phyloP scores from a whole-genome alignment of 768 basidiomycete genomes.

The Hericium rajendrae region DNA sequence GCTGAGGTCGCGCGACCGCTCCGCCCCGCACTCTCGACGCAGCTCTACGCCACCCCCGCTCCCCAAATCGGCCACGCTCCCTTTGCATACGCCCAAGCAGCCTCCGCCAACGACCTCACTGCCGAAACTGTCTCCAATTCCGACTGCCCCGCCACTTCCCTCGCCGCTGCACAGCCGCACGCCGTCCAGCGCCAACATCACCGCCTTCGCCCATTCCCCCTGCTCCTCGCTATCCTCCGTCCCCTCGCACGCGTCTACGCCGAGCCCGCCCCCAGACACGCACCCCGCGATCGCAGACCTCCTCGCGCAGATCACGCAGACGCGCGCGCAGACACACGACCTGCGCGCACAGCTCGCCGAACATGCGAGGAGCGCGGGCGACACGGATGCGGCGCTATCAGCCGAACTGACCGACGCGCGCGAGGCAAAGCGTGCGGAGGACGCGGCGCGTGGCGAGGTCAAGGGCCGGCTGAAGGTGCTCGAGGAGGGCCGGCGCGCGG shows the following conservation, averaged over 20 bases:
- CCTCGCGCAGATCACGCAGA: constrained; percentile 57
- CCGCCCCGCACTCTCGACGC: constrained; percentile 24
- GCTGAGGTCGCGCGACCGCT: constrained; percentile 32
- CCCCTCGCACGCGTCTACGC: not conserved
- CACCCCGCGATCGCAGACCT: constrained; percentile 67
- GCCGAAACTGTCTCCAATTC: constrained; percentile 7
- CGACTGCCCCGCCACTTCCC: constrained; percentile 5
- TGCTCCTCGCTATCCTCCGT: not conserved
- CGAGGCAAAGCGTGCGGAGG: constrained; percentile 76
- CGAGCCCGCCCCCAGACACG: constrained; percentile 35
- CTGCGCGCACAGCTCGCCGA: constrained; percentile 63
- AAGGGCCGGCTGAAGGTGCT: constrained; percentile 77
- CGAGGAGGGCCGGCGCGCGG: constrained; percentile 78
- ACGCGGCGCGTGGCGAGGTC: constrained; percentile 63
- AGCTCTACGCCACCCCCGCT: constrained; percentile 76
- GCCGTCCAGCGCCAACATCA: not conserved
- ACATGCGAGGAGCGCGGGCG: constrained; percentile 28
- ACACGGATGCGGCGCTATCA: constrained; percentile 47
- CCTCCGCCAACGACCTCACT: constrained; percentile 7
- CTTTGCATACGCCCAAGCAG: constrained; percentile 54
- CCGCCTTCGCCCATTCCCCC: not conserved
- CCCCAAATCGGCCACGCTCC: constrained; percentile 73
- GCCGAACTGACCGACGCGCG: constrained; percentile 63
- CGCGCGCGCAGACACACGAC: constrained; percentile 55
- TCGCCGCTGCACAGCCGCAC: constrained; percentile 7